These are phyloP conservation scores for Chaetomium sp. DNA, from an alignment of 2,329 filamentous ascomycete species.

Conservation along the genomic window DNA sequence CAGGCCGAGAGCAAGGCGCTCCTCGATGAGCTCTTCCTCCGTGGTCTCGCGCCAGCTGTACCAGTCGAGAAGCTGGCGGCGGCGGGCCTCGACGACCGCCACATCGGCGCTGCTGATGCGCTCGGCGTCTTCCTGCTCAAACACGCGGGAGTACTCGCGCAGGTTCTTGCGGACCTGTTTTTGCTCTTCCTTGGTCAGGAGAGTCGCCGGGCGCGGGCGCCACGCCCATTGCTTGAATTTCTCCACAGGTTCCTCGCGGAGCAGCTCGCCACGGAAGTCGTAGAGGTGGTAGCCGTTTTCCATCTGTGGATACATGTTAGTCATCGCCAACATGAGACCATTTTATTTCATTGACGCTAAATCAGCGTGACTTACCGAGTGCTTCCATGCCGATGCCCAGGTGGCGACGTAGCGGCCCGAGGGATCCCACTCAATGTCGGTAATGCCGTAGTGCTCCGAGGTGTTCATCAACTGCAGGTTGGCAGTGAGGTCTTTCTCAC, in stretches of 20 bases:
- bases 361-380: constrained; percentile 61
- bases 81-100: constrained; percentile 83
- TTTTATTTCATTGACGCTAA: not conserved
- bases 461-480: constrained; percentile 94
- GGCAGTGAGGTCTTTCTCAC: constrained; percentile 87
- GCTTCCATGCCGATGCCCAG: constrained; percentile 92
- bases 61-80: constrained; percentile 83
- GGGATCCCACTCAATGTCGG: constrained; percentile 96
- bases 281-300: constrained; percentile 99
- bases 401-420: constrained; percentile 91
- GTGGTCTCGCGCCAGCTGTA: constrained; percentile 70
- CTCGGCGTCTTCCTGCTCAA: constrained; percentile 91
- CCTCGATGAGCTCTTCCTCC: constrained; percentile 64
- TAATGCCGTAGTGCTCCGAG: constrained; percentile 93
- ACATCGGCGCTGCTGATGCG: constrained; percentile 90
- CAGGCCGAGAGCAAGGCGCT: constrained; percentile 61
- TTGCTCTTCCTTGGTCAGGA: constrained; percentile 94
- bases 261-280: constrained; percentile 84
- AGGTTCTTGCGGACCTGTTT: constrained; percentile 98
- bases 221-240: constrained; percentile 98
- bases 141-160: constrained; percentile 88
- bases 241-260: constrained; percentile 86
- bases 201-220: constrained; percentile 85
- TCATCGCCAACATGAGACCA: not conserved
- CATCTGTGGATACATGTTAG: constrained; percentile 55